A percentile compares a stretch with the other conserved stretches of the same genome.
phyloP scores from a whole-genome alignment of 2,329 filamentous ascomycete species.

The Rutstroemia sydowiana region DNA sequence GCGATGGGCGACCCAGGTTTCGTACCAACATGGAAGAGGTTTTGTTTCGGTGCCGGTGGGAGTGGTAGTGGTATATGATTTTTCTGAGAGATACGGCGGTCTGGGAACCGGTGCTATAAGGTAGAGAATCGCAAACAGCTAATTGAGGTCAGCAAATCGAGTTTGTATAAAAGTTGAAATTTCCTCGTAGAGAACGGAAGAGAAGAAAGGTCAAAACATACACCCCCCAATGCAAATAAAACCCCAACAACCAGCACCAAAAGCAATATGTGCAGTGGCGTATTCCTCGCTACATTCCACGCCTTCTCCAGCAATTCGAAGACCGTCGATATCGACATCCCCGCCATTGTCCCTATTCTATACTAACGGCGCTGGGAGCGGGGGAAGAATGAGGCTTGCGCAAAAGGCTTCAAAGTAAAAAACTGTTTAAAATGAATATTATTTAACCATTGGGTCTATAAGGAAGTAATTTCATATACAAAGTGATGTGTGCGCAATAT shows the following conservation, averaged over 20 bases:
- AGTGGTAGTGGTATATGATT: slow-evolving; percentile 71
- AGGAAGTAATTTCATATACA: no score
- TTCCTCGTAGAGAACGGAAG: no score
- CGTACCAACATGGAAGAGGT: slow-evolving; percentile 78
- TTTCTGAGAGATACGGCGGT: slow-evolving; percentile 66
- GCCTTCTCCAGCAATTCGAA: background rate
- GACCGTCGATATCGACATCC: background rate
- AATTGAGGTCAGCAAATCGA: background rate
- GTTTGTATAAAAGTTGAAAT: no score
- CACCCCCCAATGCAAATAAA: background rate
- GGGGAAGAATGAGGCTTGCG: no score
- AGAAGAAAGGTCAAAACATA: background rate
- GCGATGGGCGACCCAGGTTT: slow-evolving; percentile 60
- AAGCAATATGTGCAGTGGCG: background rate
- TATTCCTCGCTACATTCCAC: background rate
- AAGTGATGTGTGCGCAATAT: no score
- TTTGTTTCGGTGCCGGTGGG: slow-evolving; percentile 52
- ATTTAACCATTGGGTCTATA: no score
- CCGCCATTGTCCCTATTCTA: background rate
- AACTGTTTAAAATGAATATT: no score
- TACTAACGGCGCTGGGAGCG: no score
- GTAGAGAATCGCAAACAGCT: slow-evolving; percentile 63
- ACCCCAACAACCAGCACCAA: background rate
- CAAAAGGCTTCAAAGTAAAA: no score
- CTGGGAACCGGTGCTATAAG: slow-evolving; percentile 77